Conservation (phyloP, 768 basidiomycete genomes). For the Suillus clintonianus region DNA sequence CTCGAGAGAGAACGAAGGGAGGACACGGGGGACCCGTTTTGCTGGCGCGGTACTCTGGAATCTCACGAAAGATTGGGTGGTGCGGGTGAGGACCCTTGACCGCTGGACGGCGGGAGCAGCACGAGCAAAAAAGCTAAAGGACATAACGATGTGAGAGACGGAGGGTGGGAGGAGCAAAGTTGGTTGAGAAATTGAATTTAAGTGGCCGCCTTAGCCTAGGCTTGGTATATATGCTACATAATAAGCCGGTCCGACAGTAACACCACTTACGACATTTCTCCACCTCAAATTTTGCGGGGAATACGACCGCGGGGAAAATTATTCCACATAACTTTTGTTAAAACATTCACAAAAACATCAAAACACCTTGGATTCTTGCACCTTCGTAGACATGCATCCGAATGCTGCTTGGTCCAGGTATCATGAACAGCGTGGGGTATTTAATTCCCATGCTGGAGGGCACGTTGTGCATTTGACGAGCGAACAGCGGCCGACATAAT, state of each 20-base stretch:
- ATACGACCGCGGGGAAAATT: neutral
- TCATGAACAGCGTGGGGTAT: neutral
- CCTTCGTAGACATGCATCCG: no score
- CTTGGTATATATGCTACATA: slow-evolving; percentile 11
- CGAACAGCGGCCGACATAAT: slow-evolving; percentile 5
- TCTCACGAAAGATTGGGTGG: slow-evolving; percentile 11
- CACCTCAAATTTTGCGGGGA: slow-evolving; percentile 11
- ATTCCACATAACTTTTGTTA: neutral
- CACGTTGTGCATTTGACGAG: neutral
- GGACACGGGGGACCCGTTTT: slow-evolving; percentile 43
- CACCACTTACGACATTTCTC: slow-evolving; percentile 10
- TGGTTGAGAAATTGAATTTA: slow-evolving; percentile 21
- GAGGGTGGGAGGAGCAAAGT: slow-evolving; percentile 10
- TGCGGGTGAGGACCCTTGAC: slow-evolving; percentile 14
- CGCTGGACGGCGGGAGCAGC: slow-evolving; percentile 17
- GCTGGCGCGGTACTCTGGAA: slow-evolving; percentile 27
- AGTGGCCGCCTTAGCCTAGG: slow-evolving; percentile 6
- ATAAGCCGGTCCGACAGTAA: slow-evolving; percentile 9
- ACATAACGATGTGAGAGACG: slow-evolving; percentile 27
- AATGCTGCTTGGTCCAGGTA: neutral
- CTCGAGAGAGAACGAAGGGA: slow-evolving; percentile 78
- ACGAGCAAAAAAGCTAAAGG: slow-evolving; percentile 25
- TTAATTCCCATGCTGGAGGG: neutral
- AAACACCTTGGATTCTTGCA: no score
- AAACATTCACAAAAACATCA: neutral